These are phyloP conservation scores for Venturiaceae sp. DNA, from an alignment of 2,329 filamentous ascomycete genomes.

Conservation along the genomic window DNA sequence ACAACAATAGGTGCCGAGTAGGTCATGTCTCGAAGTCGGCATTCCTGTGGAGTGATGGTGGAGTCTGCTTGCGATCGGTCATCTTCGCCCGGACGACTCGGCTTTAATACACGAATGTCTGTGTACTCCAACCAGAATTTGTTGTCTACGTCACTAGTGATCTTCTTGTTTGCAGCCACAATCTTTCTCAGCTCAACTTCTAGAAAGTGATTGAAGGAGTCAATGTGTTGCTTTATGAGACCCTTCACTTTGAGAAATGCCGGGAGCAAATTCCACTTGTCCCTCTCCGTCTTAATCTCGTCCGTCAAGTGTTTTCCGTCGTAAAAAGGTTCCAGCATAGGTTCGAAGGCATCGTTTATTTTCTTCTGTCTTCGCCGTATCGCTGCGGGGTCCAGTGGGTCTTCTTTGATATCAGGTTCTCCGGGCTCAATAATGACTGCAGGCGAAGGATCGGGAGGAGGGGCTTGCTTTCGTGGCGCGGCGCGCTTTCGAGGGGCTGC, in stretches of 20 bases:
- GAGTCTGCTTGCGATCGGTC: conserved; percentile 37
- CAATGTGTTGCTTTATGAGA: conserved; percentile 92
- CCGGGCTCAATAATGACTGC: conserved; percentile 9
- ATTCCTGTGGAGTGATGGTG: conserved; percentile 84
- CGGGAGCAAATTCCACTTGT: conserved; percentile 95
- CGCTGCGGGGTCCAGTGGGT: conserved; percentile 6
- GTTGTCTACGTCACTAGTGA: conserved; percentile 86
- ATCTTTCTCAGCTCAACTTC: conserved; percentile 97
- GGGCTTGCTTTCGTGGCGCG: conserved; percentile 1
- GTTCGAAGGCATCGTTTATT: conserved; percentile 45
- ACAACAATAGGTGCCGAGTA: conserved; percentile 92
- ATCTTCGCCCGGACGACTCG: conserved; percentile 68
- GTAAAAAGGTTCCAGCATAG: conserved; percentile 60
- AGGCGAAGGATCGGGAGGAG: conserved; percentile 1
- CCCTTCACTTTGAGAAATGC: conserved; percentile 98
- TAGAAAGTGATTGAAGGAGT: conserved; percentile 98
- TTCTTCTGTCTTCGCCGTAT: conserved; percentile 10
- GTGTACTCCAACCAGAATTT: conserved; percentile 87
- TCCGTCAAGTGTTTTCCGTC: conserved; percentile 58
- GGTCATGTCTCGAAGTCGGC: conserved; percentile 92
- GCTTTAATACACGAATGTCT: conserved; percentile 78
- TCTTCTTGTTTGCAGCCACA: conserved; percentile 75
- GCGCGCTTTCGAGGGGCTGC: conserved; percentile 7
- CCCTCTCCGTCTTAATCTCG: conserved; percentile 61
- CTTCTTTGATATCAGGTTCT: conserved; percentile 3